phyloP scores from a whole-genome alignment of 345 rosid genomes.

The Jatropha curcas region DNA sequence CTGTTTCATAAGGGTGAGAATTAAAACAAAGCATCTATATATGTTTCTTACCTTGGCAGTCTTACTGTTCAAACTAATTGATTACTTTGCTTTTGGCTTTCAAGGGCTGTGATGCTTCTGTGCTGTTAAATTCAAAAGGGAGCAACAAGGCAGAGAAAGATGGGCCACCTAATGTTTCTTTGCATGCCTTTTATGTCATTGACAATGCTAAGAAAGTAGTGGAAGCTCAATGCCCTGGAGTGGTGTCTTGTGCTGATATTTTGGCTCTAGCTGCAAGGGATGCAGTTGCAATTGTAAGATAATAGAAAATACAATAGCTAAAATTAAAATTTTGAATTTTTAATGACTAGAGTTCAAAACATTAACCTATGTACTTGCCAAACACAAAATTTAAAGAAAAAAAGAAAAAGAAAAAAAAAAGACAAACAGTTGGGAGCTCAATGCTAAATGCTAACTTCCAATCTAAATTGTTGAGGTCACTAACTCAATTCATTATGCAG shows the following conservation, averaged over 20 bases:
- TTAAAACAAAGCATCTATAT: not conserved
- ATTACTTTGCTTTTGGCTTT: not conserved
- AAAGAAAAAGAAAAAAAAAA: too few relatives aligned
- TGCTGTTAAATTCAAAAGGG: conserved; percentile 39
- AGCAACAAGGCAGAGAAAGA: conserved; percentile 48
- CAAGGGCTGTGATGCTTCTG: conserved; percentile 50
- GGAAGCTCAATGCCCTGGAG: conserved; percentile 44
- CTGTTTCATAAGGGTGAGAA: conserved; percentile 45
- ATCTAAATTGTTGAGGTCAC: too few relatives aligned
- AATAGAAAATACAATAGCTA: not conserved
- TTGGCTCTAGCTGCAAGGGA: conserved; percentile 53
- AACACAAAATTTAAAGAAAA: too few relatives aligned
- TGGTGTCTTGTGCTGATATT: conserved; percentile 52
- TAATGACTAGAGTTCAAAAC: too few relatives aligned
- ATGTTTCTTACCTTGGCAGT: not conserved
- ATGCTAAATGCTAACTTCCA: not conserved
- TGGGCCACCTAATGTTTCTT: conserved; percentile 41
- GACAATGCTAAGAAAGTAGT: conserved; percentile 45
- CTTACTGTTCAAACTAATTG: not conserved
- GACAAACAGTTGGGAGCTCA: too few relatives aligned
- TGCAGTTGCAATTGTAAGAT: conserved; percentile 43
- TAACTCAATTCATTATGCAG: conserved; percentile 18
- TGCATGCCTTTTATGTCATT: conserved; percentile 50
- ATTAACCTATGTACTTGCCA: too few relatives aligned
- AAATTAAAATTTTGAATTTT: too few relatives aligned